Evolutionary conservation across 805 yeast species (phyloP).

Genomic region (Lachancea mirantina): DNA sequence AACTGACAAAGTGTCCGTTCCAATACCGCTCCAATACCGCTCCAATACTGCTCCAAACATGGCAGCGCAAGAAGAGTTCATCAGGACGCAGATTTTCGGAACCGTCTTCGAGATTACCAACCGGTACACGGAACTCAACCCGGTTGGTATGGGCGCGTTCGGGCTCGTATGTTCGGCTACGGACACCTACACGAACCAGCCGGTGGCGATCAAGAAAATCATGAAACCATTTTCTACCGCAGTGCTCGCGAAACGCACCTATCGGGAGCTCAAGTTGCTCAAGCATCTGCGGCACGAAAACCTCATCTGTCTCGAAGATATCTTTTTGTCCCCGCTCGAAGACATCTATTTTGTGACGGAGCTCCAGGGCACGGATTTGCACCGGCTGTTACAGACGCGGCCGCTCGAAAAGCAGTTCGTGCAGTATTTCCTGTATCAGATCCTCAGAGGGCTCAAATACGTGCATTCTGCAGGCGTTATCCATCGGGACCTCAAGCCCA

Average conservation of each 20-base stretch:
- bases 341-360: conserved; percentile 96
- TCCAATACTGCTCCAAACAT: conserved; percentile 6
- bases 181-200: conserved; percentile 83
- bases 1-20: too few species aligned
- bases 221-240: conserved; percentile 96
- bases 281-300: conserved; percentile 94
- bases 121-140: conserved; percentile 84
- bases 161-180: conserved; percentile 96
- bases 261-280: conserved; percentile 86
- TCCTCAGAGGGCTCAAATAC: conserved; percentile 79
- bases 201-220: conserved; percentile 94
- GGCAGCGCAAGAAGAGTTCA: conserved; percentile 36
- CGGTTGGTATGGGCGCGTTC: conserved; percentile 99
- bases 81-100: conserved; percentile 86
- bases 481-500: conserved; percentile 83
- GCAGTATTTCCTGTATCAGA: conserved; percentile 94
- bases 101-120: conserved; percentile 91
- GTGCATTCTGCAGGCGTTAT: conserved; percentile 91
- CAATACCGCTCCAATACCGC: conserved; percentile 1
- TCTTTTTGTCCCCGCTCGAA: conserved; percentile 88
- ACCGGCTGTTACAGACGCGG: conserved; percentile 80
- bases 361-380: conserved; percentile 93
- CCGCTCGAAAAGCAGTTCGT: conserved; percentile 95
- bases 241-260: conserved; percentile 92
- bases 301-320: conserved; percentile 85